phyloP scores from a whole-genome alignment of 768 basidiomycete species.

The Suillus cothurnatus region DNA sequence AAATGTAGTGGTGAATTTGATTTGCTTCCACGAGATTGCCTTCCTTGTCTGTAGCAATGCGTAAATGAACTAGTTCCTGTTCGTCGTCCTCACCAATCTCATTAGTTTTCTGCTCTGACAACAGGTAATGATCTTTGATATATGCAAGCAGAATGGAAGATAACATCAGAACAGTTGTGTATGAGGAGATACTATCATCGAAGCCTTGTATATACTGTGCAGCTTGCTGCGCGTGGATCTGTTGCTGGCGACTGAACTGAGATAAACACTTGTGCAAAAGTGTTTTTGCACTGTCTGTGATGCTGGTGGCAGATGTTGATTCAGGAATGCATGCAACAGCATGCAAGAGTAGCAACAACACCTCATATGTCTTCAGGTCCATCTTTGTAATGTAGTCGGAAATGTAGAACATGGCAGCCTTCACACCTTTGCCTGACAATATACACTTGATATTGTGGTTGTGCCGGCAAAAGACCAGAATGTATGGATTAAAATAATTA shows the following conservation, averaged over 20 bases:
- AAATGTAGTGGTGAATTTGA: conserved; percentile 33
- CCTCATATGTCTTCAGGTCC: conserved; percentile 29
- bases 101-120: not conserved
- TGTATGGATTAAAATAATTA: conserved; percentile 35
- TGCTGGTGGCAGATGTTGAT: not conserved
- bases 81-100: not conserved
- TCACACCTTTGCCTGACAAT: conserved; percentile 34
- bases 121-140: conserved; percentile 3
- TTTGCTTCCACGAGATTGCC: conserved; percentile 17
- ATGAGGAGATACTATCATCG: conserved; percentile 30
- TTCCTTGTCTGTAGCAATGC: conserved; percentile 4
- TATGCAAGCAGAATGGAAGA: conserved; percentile 17
- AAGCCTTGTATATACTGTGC: not conserved
- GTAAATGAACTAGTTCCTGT: not conserved
- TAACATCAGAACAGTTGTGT: conserved; percentile 30
- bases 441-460: conserved; percentile 40
- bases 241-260: too few species aligned
- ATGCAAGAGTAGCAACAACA: conserved; percentile 26
- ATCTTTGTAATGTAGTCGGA: conserved; percentile 39
- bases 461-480: conserved; percentile 36
- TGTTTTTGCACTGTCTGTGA: conserved; percentile 17
- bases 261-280: conserved; percentile 25
- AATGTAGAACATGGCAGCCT: conserved; percentile 40
- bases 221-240: too few species aligned
- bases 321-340: conserved; percentile 19